Evolutionary conservation across 441 rosid species (phyloP), one percentile per base, ranked within the genome.

Genomic region (Populus trichocarpa): DNA sequence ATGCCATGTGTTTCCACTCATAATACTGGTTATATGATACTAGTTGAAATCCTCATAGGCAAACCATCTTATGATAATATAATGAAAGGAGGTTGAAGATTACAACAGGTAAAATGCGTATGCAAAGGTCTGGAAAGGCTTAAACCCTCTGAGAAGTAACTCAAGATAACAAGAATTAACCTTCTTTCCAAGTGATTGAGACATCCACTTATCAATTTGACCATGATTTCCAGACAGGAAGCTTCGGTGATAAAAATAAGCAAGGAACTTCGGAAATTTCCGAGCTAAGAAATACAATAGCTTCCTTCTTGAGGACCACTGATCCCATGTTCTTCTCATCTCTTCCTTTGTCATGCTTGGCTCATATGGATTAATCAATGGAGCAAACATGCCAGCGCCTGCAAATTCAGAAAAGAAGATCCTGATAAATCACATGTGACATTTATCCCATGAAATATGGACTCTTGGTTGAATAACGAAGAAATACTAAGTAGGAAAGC

Each of bases 341-440:
- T 91, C 95, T 35, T 69, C 76, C 81, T 77, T 89, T 38, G 78
- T 88, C 95, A 91, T 89, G 61, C 85, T 33, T 30, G 87, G 79
- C 83, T 91, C 91, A 77, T 87, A 91, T 16, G 95, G 93, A 85
- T 88, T 91, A 57, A 89, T 93, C 86, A 91, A 76, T 22, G 95
- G 91, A 81, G 95, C 91, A 84, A 91, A 81, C 88, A 89, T 83
- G 40, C 86, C 92, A 8, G 89, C 90, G 67, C 90, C 92, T 90
- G 88, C 83, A 84, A 72, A 82, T 81, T 53, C 74, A 79, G 63
- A 63, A 68, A n/a, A 32, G 36, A 20, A 46, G 67, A 75, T 63
- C 72, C 77, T 32, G 18, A 35, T 71, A 70, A 7, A 53, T 53
- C 7, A 53, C 61, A 18, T 18, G 59, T 16, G 61, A 53, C 22